Evolutionary conservation across 2,329 filamentous ascomycete genomes (phyloP).

Genomic region (Penicillium brevicompactum): DNA sequence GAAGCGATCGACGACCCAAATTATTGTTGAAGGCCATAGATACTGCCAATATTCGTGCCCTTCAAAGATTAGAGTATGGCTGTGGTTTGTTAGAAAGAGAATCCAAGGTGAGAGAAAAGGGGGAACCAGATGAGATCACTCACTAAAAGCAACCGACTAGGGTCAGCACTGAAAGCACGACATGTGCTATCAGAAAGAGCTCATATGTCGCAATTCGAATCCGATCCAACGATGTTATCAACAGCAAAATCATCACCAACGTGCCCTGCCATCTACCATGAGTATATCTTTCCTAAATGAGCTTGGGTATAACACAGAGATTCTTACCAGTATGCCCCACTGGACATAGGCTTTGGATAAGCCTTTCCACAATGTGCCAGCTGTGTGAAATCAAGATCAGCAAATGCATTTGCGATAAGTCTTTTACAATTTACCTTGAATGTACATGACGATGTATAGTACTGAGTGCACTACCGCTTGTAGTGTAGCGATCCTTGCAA

Average conservation of each 20-base stretch:
- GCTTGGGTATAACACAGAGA: background rate
- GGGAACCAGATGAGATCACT: constrained; percentile 14
- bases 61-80: constrained; percentile 52
- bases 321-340: constrained; percentile 33
- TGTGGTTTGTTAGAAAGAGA: constrained; percentile 16
- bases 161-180: constrained; percentile 41
- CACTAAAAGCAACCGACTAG: constrained; percentile 54
- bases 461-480: constrained; percentile 66
- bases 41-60: constrained; percentile 52
- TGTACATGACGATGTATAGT: constrained; percentile 54
- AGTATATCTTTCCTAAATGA: background rate
- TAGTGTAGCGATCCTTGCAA: constrained; percentile 63
- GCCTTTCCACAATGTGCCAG: constrained; percentile 28
- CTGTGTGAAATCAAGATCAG: constrained; percentile 13
- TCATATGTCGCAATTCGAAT: constrained; percentile 50
- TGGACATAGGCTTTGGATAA: constrained; percentile 32
- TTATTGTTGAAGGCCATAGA: constrained; percentile 51
- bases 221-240: constrained; percentile 50
- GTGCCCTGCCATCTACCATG: constrained; percentile 26
- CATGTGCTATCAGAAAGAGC: constrained; percentile 44
- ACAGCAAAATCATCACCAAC: constrained; percentile 43
- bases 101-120: constrained; percentile 1
- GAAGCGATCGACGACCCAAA: constrained; percentile 54
- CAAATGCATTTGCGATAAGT: background rate
- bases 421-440: constrained; percentile 21